phyloP scores from a whole-genome alignment of 2,329 filamentous ascomycete species.

The Fusarium caatingaense region DNA sequence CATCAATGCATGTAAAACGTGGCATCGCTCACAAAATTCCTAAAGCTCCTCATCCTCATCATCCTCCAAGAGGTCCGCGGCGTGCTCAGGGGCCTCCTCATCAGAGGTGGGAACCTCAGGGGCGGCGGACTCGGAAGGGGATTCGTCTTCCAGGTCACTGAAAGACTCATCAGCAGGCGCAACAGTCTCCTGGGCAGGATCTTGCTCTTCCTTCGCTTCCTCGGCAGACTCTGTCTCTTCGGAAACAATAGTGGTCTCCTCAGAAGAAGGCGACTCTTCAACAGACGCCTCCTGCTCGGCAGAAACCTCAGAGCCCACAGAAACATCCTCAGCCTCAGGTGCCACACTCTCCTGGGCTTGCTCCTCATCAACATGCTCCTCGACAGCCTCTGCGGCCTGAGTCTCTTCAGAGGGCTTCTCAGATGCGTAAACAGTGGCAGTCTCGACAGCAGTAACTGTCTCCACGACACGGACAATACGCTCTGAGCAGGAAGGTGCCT shows the following conservation, averaged over 20 bases:
- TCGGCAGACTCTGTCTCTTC: slow-evolving; percentile 3
- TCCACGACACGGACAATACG: slow-evolving; percentile 40
- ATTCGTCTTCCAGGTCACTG: neutral
- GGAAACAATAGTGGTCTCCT: slow-evolving; percentile 4
- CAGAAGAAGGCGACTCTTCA: slow-evolving; percentile 2
- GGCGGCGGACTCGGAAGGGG: neutral
- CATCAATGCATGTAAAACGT: slow-evolving; percentile 42
- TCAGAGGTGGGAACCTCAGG: slow-evolving; percentile 4
- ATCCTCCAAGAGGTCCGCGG: slow-evolving; percentile 4
- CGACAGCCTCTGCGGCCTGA: slow-evolving; percentile 10
- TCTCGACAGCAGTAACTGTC: slow-evolving; percentile 52
- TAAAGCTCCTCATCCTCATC: slow-evolving; percentile 29
- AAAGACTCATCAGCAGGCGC: neutral
- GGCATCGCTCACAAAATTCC: slow-evolving; percentile 20
- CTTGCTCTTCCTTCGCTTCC: slow-evolving; percentile 15
- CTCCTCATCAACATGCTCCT: neutral
- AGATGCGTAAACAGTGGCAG: slow-evolving; percentile 49
- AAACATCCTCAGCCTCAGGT: slow-evolving; percentile 1
- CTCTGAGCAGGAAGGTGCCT: slow-evolving; percentile 32
- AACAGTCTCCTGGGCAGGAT: slow-evolving; percentile 8
- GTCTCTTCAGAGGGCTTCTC: slow-evolving; percentile 34
- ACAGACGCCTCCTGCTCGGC: neutral
- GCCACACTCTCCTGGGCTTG: slow-evolving; percentile 11
- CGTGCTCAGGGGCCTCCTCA: slow-evolving; percentile 4
- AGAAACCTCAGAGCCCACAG: neutral